Base-by-base conservation (phyloP, 2,329 filamentous ascomycete species). In the Aspergillus spinulosporus region DNA sequence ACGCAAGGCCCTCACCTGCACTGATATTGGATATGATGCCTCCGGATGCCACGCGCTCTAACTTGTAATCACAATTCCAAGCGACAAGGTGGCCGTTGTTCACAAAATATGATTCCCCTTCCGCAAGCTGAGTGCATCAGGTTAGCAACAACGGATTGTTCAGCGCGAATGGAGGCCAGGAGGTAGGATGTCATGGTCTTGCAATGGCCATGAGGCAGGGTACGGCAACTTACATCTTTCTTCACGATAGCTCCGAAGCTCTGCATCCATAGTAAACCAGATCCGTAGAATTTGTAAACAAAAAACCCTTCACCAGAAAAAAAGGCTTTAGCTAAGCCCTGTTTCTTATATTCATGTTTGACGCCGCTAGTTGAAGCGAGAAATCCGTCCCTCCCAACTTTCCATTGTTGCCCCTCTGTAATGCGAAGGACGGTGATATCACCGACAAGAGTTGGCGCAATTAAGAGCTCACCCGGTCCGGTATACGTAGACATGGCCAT, bases 221-320 rank as follows among this genome's bases (percentile, higher is more conserved):
- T 36, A 21, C 21, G 21, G 21, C 21, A 12, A 37, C 48, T 52
- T 71, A 95, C 90, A 72, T 97, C 92, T 77, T 97, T 97, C 67
- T 89, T 84, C 60, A 97, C 90, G 59, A 99, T 96, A 4, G 94
- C 94, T 5, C 94, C 94, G 66, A 99, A 94, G 68, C 90, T 96
- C 6, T 90, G 89, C 46, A 97, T 81, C 90, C 93, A 99, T 40
- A 96, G 69, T 36, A 97, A 78, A 0, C 94, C 94, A 5, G 80
- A 83, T 0, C 93, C 93, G 11, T 80, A 84, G 7, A 97, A 88
- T 72, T 90, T 92, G 74, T 95, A 95, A 8, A 97, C 86, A 73
- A 92, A 97, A 29, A 97, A 70, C 0, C 94, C 94, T 73, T 97
- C 94, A 0, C 94, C 94, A 15, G 87, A 92, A 73, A 99, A 97